Conservation (phyloP, 2,329 filamentous ascomycete species). For the Fusarium austroafricanum region DNA sequence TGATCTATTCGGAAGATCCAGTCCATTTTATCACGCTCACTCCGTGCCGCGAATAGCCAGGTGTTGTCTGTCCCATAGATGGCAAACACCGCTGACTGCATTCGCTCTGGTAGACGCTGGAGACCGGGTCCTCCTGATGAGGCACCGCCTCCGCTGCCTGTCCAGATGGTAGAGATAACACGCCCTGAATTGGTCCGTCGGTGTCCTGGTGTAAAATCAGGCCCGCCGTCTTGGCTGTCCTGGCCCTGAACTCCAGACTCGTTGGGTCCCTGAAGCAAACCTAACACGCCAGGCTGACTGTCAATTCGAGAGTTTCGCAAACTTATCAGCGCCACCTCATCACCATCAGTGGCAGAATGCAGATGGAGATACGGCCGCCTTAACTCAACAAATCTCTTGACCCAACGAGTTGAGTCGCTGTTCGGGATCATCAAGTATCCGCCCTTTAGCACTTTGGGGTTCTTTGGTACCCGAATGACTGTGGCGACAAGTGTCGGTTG, state of each 20-base stretch:
- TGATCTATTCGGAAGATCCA: slow-evolving; percentile 98
- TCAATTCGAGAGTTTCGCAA: slow-evolving; percentile 91
- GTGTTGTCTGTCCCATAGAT: slow-evolving; percentile 95
- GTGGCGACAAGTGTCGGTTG: slow-evolving; percentile 78
- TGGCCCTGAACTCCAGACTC: slow-evolving; percentile 51
- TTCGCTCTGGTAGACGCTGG: slow-evolving; percentile 66
- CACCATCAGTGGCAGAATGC: slow-evolving; percentile 84
- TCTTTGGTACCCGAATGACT: slow-evolving; percentile 83
- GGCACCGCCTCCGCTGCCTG: slow-evolving; percentile 55
- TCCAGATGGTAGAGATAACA: slow-evolving; percentile 67
- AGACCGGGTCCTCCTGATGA: slow-evolving; percentile 54
- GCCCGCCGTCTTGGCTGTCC: slow-evolving; percentile 48
- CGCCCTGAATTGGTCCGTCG: slow-evolving; percentile 63
- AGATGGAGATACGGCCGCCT: slow-evolving; percentile 92
- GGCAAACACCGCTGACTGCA: slow-evolving; percentile 84
- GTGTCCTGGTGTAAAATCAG: slow-evolving; percentile 59
- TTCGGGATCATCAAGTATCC: slow-evolving; percentile 90
- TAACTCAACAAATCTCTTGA: slow-evolving; percentile 92
- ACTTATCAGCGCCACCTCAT: slow-evolving; percentile 90
- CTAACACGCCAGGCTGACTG: slow-evolving; percentile 87
- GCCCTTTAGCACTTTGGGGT: slow-evolving; percentile 82
- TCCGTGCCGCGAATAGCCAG: slow-evolving; percentile 91
- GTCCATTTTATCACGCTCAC: slow-evolving; percentile 92
- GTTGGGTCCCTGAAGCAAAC: slow-evolving; percentile 71
- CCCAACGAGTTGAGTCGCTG: slow-evolving; percentile 84